phyloP scores from a whole-genome alignment of 2,329 filamentous ascomycete species.

The Pseudogymnoascus sp. region DNA sequence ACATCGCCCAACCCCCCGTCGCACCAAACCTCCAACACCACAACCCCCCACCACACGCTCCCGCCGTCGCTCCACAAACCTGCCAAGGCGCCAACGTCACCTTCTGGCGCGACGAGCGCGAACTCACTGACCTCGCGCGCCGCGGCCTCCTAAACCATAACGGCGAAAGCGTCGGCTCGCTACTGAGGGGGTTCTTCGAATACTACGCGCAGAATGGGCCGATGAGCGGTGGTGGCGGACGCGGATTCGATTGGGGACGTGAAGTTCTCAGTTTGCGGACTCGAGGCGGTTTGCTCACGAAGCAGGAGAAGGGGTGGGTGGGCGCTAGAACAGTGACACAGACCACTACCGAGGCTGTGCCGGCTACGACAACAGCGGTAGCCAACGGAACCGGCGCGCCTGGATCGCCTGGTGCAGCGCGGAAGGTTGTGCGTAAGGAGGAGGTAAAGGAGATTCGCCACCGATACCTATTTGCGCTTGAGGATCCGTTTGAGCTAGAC shows the following conservation, averaged over 20 bases:
- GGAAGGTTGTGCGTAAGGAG: conserved; percentile 24
- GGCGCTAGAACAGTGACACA: conserved; percentile 66
- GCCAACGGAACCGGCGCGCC: background rate
- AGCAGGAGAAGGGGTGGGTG: conserved; percentile 77
- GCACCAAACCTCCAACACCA: conserved; percentile 71
- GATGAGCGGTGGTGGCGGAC: conserved; percentile 41
- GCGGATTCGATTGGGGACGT: conserved; percentile 69
- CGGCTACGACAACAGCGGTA: conserved; percentile 16
- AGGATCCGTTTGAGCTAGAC: conserved; percentile 81
- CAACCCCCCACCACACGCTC: conserved; percentile 35
- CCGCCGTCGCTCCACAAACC: conserved; percentile 33
- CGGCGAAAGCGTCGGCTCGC: conserved; percentile 56
- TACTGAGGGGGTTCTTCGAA: conserved; percentile 79
- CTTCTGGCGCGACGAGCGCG: conserved; percentile 69
- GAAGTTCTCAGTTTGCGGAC: conserved; percentile 74
- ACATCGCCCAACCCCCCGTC: conserved; percentile 71
- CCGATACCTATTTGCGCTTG: conserved; percentile 79
- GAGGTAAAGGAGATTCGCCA: conserved; percentile 60
- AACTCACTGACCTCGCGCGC: conserved; percentile 54
- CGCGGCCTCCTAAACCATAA: conserved; percentile 59
- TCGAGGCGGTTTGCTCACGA: conserved; percentile 59
- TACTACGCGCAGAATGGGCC: conserved; percentile 63
- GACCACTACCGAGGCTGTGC: conserved; percentile 29
- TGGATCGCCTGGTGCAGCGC: background rate
- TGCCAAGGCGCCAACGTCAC: conserved; percentile 62